Conservation (phyloP, 202 grass and related monocot genomes). For the Digitaria exilis region DNA sequence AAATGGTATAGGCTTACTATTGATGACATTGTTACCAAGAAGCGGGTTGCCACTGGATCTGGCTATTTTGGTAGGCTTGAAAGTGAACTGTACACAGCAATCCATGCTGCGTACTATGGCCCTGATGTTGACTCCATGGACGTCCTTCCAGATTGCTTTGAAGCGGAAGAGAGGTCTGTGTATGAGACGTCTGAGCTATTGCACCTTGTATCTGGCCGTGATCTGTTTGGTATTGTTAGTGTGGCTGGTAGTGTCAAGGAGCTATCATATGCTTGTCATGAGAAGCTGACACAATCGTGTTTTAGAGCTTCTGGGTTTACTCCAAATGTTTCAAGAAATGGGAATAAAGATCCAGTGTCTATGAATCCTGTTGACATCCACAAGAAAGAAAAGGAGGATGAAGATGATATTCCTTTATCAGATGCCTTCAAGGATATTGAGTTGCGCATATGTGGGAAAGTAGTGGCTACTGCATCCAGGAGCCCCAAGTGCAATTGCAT, state of each 20-base stretch:
- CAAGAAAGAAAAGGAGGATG: slow-evolving; percentile 29
- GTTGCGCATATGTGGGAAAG: slow-evolving; percentile 71
- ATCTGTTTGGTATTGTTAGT: slow-evolving; percentile 83
- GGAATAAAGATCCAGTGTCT: slow-evolving; percentile 21
- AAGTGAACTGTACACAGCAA: slow-evolving; percentile 79
- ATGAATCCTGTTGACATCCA: slow-evolving; percentile 28
- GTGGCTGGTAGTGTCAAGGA: slow-evolving; percentile 44
- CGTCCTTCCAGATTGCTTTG: slow-evolving; percentile 87
- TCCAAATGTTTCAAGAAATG: slow-evolving; percentile 33
- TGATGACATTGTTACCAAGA: slow-evolving; percentile 80
- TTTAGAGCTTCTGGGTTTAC: slow-evolving; percentile 14
- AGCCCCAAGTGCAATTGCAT: slow-evolving; percentile 68
- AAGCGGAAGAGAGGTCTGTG: slow-evolving; percentile 89
- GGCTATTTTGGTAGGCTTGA: slow-evolving; percentile 84
- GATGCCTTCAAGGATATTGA: slow-evolving; percentile 84
- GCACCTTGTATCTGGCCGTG: slow-evolving; percentile 91
- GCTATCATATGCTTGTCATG: slow-evolving; percentile 51
- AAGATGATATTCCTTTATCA: slow-evolving; percentile 31
- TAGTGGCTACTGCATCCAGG: slow-evolving; percentile 74
- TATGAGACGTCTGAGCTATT: slow-evolving; percentile 82
- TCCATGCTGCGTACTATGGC: slow-evolving; percentile 85
- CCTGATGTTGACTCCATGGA: slow-evolving; percentile 72
- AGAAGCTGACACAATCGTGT: slow-evolving; percentile 46
- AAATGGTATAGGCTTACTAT: slow-evolving; percentile 87
- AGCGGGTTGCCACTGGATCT: slow-evolving; percentile 63